Conservation (phyloP, 2,329 filamentous ascomycete genomes). For the Beauveria brongniartii region DNA sequence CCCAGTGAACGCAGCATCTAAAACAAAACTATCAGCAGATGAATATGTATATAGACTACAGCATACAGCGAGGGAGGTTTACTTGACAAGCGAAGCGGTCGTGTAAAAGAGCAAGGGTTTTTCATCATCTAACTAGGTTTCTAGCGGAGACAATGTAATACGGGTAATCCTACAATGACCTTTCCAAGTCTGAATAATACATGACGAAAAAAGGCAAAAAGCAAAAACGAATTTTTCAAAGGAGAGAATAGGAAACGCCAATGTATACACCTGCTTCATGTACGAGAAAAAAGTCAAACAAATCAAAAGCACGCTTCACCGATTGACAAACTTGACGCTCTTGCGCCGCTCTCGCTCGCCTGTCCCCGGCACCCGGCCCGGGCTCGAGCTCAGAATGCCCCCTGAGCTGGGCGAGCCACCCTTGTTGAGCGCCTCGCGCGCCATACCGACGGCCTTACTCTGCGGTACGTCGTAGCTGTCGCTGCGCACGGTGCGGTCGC, state of each 20-base stretch:
- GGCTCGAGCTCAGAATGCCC: slow-evolving; percentile 43
- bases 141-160: neutral
- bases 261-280: neutral
- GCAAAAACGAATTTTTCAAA: neutral
- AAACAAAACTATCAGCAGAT: too few relatives aligned
- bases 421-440: slow-evolving; percentile 42
- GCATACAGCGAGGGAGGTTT: neutral
- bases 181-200: neutral
- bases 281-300: neutral
- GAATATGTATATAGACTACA: neutral
- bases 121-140: neutral
- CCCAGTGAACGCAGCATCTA: neutral
- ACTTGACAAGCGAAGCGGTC: neutral
- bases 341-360: slow-evolving; percentile 49
- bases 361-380: slow-evolving; percentile 28
- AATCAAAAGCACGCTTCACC: neutral
- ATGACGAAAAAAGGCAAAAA: neutral
- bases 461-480: slow-evolving; percentile 48
- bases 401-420: slow-evolving; percentile 14
- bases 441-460: slow-evolving; percentile 53
- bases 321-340: slow-evolving; percentile 54
- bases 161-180: slow-evolving; percentile 6
- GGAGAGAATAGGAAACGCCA: neutral
- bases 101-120: neutral
- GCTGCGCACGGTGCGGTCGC: slow-evolving; percentile 26